Evolutionary conservation across 1,284 basidiomycete genomes (phyloP).

Genomic region (Ceratobasidium papillatum): DNA sequence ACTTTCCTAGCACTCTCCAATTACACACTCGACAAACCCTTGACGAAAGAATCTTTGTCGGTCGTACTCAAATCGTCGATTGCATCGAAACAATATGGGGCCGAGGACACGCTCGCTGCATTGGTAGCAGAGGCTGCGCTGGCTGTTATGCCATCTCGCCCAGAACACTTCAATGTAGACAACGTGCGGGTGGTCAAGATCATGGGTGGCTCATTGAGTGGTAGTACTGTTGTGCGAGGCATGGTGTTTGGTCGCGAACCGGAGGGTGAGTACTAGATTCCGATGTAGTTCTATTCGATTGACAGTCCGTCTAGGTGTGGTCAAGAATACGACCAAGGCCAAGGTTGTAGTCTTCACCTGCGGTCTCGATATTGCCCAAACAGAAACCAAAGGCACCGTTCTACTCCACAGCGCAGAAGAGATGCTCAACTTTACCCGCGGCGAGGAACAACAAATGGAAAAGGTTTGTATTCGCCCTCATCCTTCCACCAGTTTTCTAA

Average conservation of each 20-base stretch:
- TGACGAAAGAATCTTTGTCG: constrained; percentile 79
- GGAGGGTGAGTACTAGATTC: constrained; percentile 68
- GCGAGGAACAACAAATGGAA: constrained; percentile 96
- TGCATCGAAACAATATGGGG: constrained; percentile 97
- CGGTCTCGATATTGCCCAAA: constrained; percentile 92
- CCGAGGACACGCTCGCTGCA: constrained; percentile 82
- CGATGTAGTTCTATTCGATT: not conserved
- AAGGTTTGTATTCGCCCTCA: constrained; percentile 62
- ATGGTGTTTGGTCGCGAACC: constrained; percentile 99
- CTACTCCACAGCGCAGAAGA: constrained; percentile 96
- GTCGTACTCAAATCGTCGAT: constrained; percentile 89
- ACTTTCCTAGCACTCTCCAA: constrained; percentile 65
- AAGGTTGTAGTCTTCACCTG: constrained; percentile 96
- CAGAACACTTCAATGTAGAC: constrained; percentile 95
- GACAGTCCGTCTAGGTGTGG: constrained; percentile 60
- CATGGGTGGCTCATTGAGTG: constrained; percentile 87
- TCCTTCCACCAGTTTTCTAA: not conserved
- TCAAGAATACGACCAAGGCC: constrained; percentile 83
- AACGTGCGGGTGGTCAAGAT: constrained; percentile 99
- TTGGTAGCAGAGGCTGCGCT: constrained; percentile 94
- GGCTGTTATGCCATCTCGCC: constrained; percentile 88
- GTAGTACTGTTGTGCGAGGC: constrained; percentile 90
- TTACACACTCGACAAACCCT: constrained; percentile 75
- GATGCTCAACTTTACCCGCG: constrained; percentile 94
- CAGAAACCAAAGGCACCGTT: constrained; percentile 99